These are phyloP conservation scores for Aspergillus sp. DNA, from an alignment of 2,329 filamentous ascomycete species.

Conservation along the genomic window DNA sequence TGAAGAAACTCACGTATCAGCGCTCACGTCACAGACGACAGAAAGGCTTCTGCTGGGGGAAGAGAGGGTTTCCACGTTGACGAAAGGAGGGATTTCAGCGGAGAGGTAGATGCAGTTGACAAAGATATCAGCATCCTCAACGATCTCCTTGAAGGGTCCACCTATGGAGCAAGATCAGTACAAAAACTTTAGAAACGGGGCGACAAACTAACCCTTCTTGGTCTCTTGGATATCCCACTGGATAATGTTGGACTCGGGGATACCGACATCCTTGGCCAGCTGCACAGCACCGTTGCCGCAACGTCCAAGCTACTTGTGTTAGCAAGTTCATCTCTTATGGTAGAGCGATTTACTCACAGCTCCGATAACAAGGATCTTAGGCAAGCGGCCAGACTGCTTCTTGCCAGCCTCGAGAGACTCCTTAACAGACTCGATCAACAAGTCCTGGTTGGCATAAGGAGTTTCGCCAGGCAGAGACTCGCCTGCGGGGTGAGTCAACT, in stretches of 20 bases:
- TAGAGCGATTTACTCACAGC: constrained; percentile 42
- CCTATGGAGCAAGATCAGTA: constrained; percentile 30
- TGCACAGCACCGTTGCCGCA: constrained; percentile 84
- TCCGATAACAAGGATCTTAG: constrained; percentile 78
- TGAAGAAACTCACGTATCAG: constrained; percentile 30
- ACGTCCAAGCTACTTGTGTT: constrained; percentile 42
- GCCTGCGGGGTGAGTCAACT: constrained; percentile 64
- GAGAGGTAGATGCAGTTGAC: constrained; percentile 88
- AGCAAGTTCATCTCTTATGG: constrained; percentile 4
- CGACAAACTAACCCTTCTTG: constrained; percentile 44
- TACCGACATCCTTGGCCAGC: constrained; percentile 68
- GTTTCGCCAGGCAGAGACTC: constrained; percentile 60
- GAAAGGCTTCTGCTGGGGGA: constrained; percentile 66
- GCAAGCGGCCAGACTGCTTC: constrained; percentile 62
- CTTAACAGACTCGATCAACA: constrained; percentile 70
- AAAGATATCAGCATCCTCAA: constrained; percentile 64
- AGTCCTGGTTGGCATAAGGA: constrained; percentile 62
- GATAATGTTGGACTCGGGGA: constrained; percentile 64
- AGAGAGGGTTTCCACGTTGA: constrained; percentile 66
- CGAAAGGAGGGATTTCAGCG: constrained; percentile 73
- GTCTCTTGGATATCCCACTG: constrained; percentile 81
- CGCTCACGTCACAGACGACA: constrained; percentile 71
- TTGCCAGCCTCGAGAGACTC: constrained; percentile 62
- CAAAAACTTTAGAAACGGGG: not conserved
- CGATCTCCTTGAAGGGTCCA: constrained; percentile 75